Conservation (phyloP, 2,329 filamentous ascomycete species). For the Ramularia endophylla region DNA sequence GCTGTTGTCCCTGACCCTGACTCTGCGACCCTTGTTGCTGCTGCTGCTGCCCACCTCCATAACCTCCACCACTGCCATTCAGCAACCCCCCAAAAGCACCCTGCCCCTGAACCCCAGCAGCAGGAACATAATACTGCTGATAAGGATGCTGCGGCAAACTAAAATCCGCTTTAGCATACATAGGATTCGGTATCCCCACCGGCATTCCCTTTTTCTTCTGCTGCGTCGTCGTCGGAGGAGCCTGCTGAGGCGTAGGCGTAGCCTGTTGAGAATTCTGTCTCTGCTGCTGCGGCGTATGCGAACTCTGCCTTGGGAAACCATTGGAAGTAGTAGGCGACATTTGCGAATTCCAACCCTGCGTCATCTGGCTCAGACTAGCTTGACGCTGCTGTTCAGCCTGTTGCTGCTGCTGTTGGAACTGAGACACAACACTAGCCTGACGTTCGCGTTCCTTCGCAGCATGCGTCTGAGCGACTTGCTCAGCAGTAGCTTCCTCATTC, state of each 20-base stretch:
- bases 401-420: no score
- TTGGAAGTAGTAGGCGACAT: neutral
- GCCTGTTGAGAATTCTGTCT: slow-evolving; percentile 14
- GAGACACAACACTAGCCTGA: no score
- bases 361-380: slow-evolving; percentile 11
- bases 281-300: slow-evolving; percentile 19
- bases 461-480: slow-evolving; percentile 35
- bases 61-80: no score
- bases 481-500: slow-evolving; percentile 43
- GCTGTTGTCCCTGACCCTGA: no score
- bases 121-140: slow-evolving; percentile 68
- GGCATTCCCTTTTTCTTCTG: slow-evolving; percentile 31
- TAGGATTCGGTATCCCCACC: slow-evolving; percentile 59
- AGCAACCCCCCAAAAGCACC: no score
- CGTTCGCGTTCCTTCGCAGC: slow-evolving; percentile 11
- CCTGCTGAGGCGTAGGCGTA: slow-evolving; percentile 21
- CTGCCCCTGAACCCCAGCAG: no score
- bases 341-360: neutral
- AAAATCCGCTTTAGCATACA: slow-evolving; percentile 68
- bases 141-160: slow-evolving; percentile 74
- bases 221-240: slow-evolving; percentile 12
- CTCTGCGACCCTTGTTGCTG: no score
- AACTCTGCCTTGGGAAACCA: slow-evolving; percentile 21
- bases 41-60: no score
- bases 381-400: slow-evolving; percentile 13